These are phyloP conservation scores for Exophiala calicioides DNA, from an alignment of 2,329 filamentous ascomycete genomes.

Conservation along the genomic window DNA sequence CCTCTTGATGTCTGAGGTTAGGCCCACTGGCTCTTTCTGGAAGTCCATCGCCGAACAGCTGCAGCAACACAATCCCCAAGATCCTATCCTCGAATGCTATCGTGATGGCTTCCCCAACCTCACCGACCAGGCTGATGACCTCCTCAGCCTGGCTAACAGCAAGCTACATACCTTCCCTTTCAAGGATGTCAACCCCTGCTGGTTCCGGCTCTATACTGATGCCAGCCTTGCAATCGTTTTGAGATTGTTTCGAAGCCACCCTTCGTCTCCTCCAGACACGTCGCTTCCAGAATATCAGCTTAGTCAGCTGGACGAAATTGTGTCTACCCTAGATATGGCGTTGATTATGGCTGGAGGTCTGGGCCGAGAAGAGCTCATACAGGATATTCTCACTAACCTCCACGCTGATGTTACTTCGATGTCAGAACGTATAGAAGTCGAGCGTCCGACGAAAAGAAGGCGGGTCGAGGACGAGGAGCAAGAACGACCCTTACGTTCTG, in stretches of 20 bases:
- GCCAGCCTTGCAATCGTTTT: slow-evolving; percentile 53
- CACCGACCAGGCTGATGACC: slow-evolving; percentile 41
- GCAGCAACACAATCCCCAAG: slow-evolving; percentile 5
- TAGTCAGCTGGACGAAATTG: slow-evolving; percentile 53
- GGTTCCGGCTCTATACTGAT: slow-evolving; percentile 61
- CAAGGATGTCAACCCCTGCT: slow-evolving; percentile 56
- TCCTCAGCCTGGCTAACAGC: slow-evolving; percentile 52
- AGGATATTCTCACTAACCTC: slow-evolving; percentile 26
- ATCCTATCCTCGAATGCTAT: slow-evolving; percentile 23
- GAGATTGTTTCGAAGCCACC: slow-evolving; percentile 33
- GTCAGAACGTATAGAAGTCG: neutral
- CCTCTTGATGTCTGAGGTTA: too few relatives aligned
- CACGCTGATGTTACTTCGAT: neutral
- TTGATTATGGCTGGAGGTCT: slow-evolving; percentile 73
- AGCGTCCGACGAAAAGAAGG: slow-evolving; percentile 13
- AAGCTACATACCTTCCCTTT: slow-evolving; percentile 60
- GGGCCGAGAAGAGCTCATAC: slow-evolving; percentile 50
- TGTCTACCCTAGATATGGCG: slow-evolving; percentile 71
- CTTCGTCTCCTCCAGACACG: neutral
- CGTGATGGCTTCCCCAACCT: slow-evolving; percentile 23
- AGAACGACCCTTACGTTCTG: neutral
- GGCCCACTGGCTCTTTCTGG: slow-evolving; percentile 13
- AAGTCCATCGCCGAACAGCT: slow-evolving; percentile 8
- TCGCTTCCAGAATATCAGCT: neutral
- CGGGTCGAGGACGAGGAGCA: neutral